Base-by-base conservation (phyloP, 2,329 filamentous ascomycete species). In the Aspergillus sp. region DNA sequence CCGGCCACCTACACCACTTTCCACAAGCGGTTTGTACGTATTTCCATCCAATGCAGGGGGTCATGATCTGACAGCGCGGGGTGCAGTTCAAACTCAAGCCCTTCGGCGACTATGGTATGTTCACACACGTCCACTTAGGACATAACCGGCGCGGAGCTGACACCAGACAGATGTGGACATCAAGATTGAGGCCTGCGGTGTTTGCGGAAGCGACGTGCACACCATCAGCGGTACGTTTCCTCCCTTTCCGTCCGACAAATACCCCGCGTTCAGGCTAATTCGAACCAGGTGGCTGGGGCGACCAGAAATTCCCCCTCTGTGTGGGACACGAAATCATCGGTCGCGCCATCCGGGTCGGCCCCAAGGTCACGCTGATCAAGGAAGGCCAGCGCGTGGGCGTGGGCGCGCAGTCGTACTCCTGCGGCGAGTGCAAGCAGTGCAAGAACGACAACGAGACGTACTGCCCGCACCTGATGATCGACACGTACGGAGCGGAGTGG, bases 141-240 rank as follows among this genome's bases (percentile, higher is more conserved):
- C 11, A 5, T 34, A 16, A 19, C 20, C 11, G 21, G 14, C 25
- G 32, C 32, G 10, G 10, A 9, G 25, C 13, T 21, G 7, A 45
- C 11, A 49, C 42, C 13, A 50, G 20, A 31, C 45, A 69, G 91
- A 96, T 68, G 84, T 96, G 64, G 91, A 96, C 69, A 84, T 96
- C 74, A 88, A 92, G 78, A 87, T 96, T 64, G 86, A 91, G 60
- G 86, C 83, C 68, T 93, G 89, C 66, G 88, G 89, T 66, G 80
- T 91, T 49, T 91, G 88, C 69, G 84, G 86, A 61, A 87, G 83
- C 60, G 87, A 91, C 66, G 77, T 88, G 45, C 87, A 89, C 74
- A 89, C 84, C 54, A 81, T 89, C 67, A 84, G 72, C 64, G 71
- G 69, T 64, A 64, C 32, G 60, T 50, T 32, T 10, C 31, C 9